Evolutionary conservation across 1,284 basidiomycete species (phyloP), one percentile per base, ranked within the genome.

Genomic region (Irpex sp.): DNA sequence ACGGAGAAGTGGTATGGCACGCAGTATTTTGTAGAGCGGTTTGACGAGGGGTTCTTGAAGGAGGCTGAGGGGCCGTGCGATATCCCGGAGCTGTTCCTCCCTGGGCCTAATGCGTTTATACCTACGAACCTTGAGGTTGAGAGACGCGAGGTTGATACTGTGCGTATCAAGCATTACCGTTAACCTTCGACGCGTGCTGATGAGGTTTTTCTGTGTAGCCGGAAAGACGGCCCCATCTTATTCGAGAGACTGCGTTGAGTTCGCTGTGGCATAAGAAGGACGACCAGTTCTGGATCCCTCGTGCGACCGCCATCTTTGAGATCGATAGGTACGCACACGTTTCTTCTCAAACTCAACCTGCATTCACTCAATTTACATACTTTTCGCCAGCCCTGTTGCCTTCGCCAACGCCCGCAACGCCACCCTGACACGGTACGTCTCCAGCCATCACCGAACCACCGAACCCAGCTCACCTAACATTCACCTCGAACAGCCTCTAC

Each of bases 251-350:
- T 0, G 77, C 84, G 0, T 71, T 90, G 37, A 91, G 89, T 1
- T 82, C 87, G 19, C 76, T 97, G 9, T 98, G 95, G 95, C 87
- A 95, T 78, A 98, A 98, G 81, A 95, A 95, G 72, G 96, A 98
- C 72, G 95, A 98, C 75, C 85, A 83, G 64, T 98, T 96, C 79
- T 97, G 94, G 92, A 86, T 96, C 4, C 96, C 96, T 0, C 93
- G 93, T 71, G 93, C 93, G 1, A 80, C 84, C 64, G 82, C 88
- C n/a, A 75, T 87, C 61, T 79, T 94, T 58, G 85, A 92, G 66
- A 78, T 94, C 53, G 81, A 88, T 68, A 91, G 85, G 90, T 90
- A 69, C 55, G 74, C 70, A 4, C 3, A 5, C 31, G 6, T 33
- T 6, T 1, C 3, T 6, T 3, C 35, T 5, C 9, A 11, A 55